Evolutionary conservation across 139 green algal species (phyloP).

Genomic region (Closterium sp.): DNA sequence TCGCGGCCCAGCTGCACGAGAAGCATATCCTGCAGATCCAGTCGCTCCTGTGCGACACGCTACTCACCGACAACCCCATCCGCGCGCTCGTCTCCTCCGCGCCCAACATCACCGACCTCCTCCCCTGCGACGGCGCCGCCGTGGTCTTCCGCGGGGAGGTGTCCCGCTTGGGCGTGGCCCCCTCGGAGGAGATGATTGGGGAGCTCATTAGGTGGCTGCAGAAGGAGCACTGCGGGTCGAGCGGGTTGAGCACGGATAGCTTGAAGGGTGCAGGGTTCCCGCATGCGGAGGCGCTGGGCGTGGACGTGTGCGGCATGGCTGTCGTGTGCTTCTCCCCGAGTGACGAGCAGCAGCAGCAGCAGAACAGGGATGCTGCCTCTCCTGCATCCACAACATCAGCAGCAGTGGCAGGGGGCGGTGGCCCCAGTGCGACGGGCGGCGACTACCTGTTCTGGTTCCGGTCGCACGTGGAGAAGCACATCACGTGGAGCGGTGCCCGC

Average conservation of each 20-base stretch:
- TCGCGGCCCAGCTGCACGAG: slow-evolving; percentile 15
- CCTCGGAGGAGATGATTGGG: background rate
- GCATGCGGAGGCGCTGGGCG: slow-evolving; percentile 1
- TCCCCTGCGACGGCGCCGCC: slow-evolving; percentile 44
- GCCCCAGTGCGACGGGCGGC: background rate
- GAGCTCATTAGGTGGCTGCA: slow-evolving; percentile 23
- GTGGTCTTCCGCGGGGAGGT: slow-evolving; percentile 12
- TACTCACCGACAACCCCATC: slow-evolving; percentile 25
- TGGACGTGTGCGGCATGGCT: slow-evolving; percentile 25
- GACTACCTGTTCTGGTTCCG: slow-evolving; percentile 47
- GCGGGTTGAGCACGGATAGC: slow-evolving; percentile 24
- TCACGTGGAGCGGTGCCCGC: slow-evolving; percentile 16
- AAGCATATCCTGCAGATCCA: slow-evolving; percentile 29
- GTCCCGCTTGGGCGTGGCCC: slow-evolving; percentile 26
- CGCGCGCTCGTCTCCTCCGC: slow-evolving; percentile 30
- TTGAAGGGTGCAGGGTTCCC: slow-evolving; percentile 28
- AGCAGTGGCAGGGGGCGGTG: background rate
- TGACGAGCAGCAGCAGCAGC: background rate
- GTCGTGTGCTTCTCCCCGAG: background rate
- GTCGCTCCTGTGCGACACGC: slow-evolving; percentile 39
- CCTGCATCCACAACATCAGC: background rate
- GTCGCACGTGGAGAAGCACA: slow-evolving; percentile 13
- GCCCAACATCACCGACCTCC: slow-evolving; percentile 47
- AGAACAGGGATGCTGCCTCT: background rate
- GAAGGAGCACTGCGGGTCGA: background rate